Conservation (phyloP, 1,284 basidiomycete genomes). For the Leccinum griseonigrum region DNA sequence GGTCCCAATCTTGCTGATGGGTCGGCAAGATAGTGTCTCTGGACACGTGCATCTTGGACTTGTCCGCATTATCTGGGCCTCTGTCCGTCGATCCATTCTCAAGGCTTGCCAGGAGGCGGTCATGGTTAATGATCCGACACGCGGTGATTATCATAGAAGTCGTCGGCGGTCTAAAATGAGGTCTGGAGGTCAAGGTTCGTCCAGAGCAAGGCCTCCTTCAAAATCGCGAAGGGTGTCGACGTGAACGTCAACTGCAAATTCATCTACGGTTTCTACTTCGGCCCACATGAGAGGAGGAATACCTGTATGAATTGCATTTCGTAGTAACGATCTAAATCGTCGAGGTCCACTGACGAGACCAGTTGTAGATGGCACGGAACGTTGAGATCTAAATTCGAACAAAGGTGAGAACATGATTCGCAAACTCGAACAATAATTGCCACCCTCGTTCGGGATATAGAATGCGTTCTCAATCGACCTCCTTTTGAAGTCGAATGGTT, state of each 20-base stretch:
- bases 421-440: not conserved
- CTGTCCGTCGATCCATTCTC: constrained; percentile 55
- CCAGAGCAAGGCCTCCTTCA: constrained; percentile 91
- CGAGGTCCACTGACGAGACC: not conserved
- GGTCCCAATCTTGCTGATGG: too few relatives aligned
- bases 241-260: constrained; percentile 96
- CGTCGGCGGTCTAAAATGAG: constrained; percentile 98
- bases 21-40: too few relatives aligned
- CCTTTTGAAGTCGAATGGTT: not conserved
- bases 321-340: not conserved
- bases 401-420: not conserved
- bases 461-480: not conserved
- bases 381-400: too few relatives aligned
- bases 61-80: not conserved
- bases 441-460: not conserved
- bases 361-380: too few relatives aligned
- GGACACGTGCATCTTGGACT: not conserved
- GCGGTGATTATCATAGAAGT: not conserved
- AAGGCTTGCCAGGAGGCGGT: constrained; percentile 87
- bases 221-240: too few relatives aligned
- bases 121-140: constrained; percentile 62
- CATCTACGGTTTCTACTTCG: constrained; percentile 93
- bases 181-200: constrained; percentile 83
- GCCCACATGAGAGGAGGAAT: constrained; percentile 80
- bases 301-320: not conserved